Evolutionary conservation across 495 filamentous ascomycete genomes (phyloP).

Genomic region (Clavariopsis aquatica): DNA sequence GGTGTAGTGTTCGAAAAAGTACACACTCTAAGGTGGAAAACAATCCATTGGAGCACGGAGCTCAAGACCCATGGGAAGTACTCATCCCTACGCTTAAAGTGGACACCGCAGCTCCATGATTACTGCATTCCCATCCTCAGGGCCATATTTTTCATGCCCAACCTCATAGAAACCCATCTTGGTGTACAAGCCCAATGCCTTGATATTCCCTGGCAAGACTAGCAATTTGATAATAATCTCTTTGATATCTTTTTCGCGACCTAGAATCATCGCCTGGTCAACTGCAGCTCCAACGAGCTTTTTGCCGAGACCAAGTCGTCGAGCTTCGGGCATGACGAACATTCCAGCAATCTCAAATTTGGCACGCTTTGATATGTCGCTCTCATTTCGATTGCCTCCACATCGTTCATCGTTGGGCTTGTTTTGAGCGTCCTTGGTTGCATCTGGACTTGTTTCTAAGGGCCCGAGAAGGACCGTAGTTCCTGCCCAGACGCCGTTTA

Average conservation of each 20-base stretch:
- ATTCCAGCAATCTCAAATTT: constrained; percentile 17
- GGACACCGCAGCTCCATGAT: too few relatives aligned
- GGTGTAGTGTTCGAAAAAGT: too few relatives aligned
- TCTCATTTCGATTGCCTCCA: too few relatives aligned
- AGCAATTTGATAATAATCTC: neutral
- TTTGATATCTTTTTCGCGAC: neutral
- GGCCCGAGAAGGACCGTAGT: constrained; percentile 13
- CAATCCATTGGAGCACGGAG: too few relatives aligned
- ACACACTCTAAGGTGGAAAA: too few relatives aligned
- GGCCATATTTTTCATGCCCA: too few relatives aligned
- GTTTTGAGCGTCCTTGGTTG: neutral
- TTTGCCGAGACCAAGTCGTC: constrained; percentile 9
- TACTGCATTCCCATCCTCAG: too few relatives aligned
- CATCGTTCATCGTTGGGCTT: neutral
- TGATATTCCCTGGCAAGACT: neutral
- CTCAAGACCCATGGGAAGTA: too few relatives aligned
- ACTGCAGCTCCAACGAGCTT: constrained; percentile 25
- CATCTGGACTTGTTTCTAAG: neutral
- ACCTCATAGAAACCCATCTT: neutral
- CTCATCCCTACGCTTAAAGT: too few relatives aligned
- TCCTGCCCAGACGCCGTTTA: constrained; percentile 1
- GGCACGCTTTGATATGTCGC: too few relatives aligned
- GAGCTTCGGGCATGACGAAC: constrained; percentile 13
- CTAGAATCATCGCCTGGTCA: neutral
- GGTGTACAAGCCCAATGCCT: constrained; percentile 5